Conservation (phyloP, 805 yeast genomes). For the Saccharomycopsis capsularis region DNA sequence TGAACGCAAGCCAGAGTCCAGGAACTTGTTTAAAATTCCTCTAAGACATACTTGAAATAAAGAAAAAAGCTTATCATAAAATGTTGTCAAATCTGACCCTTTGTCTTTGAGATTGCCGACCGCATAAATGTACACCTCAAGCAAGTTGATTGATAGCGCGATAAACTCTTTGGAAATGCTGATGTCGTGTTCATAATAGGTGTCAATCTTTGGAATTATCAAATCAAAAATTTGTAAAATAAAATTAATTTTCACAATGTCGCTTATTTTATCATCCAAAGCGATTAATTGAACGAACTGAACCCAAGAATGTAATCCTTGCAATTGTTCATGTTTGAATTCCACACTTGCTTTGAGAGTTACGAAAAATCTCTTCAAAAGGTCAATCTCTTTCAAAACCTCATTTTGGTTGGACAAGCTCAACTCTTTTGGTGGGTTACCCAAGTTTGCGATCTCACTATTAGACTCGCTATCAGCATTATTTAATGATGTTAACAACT, state of each 20-base stretch:
- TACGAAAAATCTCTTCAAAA: constrained; percentile 32
- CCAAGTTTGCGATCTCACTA: no score
- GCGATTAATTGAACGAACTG: constrained; percentile 69
- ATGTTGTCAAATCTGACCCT: constrained; percentile 28
- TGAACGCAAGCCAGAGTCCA: constrained; percentile 63
- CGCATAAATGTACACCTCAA: constrained; percentile 41
- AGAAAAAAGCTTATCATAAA: constrained; percentile 51
- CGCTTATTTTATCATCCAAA: constrained; percentile 40
- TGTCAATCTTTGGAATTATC: constrained; percentile 68
- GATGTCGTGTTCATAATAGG: constrained; percentile 60
- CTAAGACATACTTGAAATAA: constrained; percentile 66
- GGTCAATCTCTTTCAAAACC: constrained; percentile 24
- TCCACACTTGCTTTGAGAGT: constrained; percentile 41
- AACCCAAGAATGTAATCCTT: constrained; percentile 76
- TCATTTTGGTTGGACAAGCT: constrained; percentile 22
- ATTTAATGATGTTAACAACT: no score
- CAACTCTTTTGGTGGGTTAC: not conserved
- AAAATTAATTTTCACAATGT: constrained; percentile 35
- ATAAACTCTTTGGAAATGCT: constrained; percentile 69
- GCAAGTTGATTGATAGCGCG: constrained; percentile 64
- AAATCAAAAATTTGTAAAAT: constrained; percentile 71
- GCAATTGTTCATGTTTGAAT: constrained; percentile 47
- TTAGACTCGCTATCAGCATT: no score
- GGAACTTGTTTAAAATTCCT: constrained; percentile 64
- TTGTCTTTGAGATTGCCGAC: constrained; percentile 28